These are phyloP conservation scores for Cryptococcus sp. DNA, from an alignment of 1,284 basidiomycete species.

Conservation along the genomic window DNA sequence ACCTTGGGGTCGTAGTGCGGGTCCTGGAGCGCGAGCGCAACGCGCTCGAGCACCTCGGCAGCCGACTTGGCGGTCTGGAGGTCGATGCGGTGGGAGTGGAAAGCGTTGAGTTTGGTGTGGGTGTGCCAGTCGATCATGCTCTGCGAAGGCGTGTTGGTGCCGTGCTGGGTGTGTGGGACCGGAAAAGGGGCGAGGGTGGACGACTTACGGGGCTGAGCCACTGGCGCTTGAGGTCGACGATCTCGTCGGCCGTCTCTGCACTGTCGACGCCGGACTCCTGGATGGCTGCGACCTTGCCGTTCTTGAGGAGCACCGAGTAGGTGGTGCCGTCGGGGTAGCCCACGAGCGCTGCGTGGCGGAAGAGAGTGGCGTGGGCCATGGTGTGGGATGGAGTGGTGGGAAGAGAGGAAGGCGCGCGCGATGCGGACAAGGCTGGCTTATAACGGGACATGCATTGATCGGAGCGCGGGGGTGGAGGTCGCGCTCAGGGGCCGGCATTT, in stretches of 20 bases:
- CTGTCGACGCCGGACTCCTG: background rate
- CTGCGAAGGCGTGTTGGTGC: background rate
- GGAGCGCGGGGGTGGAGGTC: too few relatives aligned
- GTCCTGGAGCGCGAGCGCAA: slow-evolving; percentile 14
- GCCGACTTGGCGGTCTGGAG: slow-evolving; percentile 21
- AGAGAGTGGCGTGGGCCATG: slow-evolving; percentile 1
- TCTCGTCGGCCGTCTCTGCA: background rate
- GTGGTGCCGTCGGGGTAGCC: slow-evolving; percentile 4
- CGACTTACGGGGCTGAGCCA: slow-evolving; percentile 1
- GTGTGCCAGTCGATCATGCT: slow-evolving; percentile 36
- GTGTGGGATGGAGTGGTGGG: too few relatives aligned
- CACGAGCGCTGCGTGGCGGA: slow-evolving; percentile 8
- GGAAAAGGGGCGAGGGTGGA: background rate
- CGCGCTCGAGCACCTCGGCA: slow-evolving; percentile 18
- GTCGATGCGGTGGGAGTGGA: slow-evolving; percentile 26
- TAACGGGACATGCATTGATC: too few relatives aligned
- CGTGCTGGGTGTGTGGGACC: background rate
- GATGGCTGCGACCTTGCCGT: slow-evolving; percentile 4
- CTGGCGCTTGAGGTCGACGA: background rate
- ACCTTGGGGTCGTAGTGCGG: slow-evolving; percentile 19
- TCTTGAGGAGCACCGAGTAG: slow-evolving; percentile 5
- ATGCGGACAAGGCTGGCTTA: too few relatives aligned
- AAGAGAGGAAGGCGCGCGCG: too few relatives aligned
- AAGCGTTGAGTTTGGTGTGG: slow-evolving; percentile 32
- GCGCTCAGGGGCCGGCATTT: too few relatives aligned